Evolutionary conservation across 345 rosid species (phyloP).

Genomic region (Noccaea bulbosa): DNA sequence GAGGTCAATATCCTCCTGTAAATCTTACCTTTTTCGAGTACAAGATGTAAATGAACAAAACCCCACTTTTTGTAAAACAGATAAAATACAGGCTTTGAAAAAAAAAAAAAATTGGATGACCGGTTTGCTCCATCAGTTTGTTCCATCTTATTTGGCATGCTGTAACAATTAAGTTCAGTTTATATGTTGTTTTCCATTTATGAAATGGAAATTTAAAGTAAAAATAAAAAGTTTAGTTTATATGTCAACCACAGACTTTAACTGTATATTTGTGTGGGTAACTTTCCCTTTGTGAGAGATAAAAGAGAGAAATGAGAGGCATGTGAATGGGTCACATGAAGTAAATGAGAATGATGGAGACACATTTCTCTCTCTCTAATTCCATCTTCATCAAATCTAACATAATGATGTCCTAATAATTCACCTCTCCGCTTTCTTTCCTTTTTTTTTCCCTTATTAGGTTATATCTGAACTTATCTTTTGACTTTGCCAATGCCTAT

Average conservation of each 20-base stretch:
- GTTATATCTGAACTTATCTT: constrained; percentile 35
- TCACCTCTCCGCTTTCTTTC: constrained; percentile 14
- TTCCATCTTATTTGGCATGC: too few species aligned
- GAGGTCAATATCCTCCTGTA: not conserved
- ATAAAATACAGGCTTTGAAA: too few species aligned
- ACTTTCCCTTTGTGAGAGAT: not conserved
- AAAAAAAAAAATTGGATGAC: too few species aligned
- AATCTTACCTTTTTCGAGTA: not conserved
- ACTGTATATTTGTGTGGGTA: constrained; percentile 2
- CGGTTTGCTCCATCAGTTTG: not conserved
- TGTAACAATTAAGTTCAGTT: too few species aligned
- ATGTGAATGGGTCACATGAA: constrained; percentile 38
- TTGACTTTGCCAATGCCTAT: constrained; percentile 18
- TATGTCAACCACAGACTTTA: not conserved
- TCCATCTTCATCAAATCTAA: constrained; percentile 19
- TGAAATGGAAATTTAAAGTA: too few species aligned
- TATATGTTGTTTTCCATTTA: too few species aligned
- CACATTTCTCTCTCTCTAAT: not conserved
- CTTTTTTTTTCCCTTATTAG: not conserved
- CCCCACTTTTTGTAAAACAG: too few species aligned
- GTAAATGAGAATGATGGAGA: constrained; percentile 13
- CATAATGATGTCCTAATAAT: constrained; percentile 40
- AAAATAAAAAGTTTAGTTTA: not conserved
- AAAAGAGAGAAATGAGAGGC: not conserved
- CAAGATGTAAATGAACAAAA: too few species aligned